Evolutionary conservation across 495 filamentous ascomycete genomes (phyloP).

Genomic region (Thozetella sp.): DNA sequence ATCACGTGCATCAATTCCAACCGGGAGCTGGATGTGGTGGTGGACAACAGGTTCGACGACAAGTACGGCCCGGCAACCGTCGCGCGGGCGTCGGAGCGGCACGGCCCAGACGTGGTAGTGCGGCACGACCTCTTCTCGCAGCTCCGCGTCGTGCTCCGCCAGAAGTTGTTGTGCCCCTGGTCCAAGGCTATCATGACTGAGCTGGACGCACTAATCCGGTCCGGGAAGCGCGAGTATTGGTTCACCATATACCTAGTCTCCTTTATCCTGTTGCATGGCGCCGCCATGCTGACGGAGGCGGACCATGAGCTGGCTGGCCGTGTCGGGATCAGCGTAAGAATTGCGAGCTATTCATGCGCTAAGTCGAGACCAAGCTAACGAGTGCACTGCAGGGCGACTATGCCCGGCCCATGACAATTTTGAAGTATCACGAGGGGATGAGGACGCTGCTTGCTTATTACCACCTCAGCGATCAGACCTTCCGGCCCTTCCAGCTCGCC

Average conservation of each 20-base stretch:
- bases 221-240: slow-evolving; percentile 27
- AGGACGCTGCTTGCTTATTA: not conserved
- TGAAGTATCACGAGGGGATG: not conserved
- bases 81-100: slow-evolving; percentile 7
- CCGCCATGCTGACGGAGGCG: slow-evolving; percentile 19
- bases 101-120: slow-evolving; percentile 17
- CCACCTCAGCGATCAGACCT: not conserved
- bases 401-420: not conserved
- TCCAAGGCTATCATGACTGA: slow-evolving; percentile 24
- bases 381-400: not conserved
- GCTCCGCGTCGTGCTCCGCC: not conserved
- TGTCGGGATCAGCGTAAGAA: not conserved
- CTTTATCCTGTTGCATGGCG: slow-evolving; percentile 28
- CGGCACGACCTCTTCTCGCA: slow-evolving; percentile 13
- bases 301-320: not conserved
- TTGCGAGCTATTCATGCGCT: too few species aligned
- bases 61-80: slow-evolving; percentile 8
- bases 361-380: not conserved
- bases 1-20: slow-evolving; percentile 24
- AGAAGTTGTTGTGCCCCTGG: slow-evolving; percentile 18
- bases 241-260: slow-evolving; percentile 24
- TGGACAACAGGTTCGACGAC: slow-evolving; percentile 18
- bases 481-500: not conserved
- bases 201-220: slow-evolving; percentile 23
- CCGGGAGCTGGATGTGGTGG: slow-evolving; percentile 19